Base-by-base conservation (phyloP, 306 rosid species). In the Cicer judaicum region DNA sequence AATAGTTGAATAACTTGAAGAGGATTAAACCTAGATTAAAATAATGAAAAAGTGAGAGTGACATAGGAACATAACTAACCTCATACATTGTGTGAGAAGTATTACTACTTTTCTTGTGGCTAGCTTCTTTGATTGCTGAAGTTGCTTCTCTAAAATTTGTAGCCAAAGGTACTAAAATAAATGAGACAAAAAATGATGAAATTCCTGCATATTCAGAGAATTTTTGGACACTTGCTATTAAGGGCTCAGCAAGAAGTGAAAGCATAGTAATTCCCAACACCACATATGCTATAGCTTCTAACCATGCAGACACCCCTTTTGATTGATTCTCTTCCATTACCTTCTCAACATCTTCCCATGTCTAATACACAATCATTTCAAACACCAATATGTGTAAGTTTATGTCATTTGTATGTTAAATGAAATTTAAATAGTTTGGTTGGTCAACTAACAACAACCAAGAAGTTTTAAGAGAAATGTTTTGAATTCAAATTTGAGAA, bases 161-260 rank as follows among this genome's bases (percentile, higher is more conserved):
- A 57, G 94, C 94, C 50, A 89, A 36, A 1, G 91, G 94, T 61
- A 89, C 87, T 40, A 84, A 29, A 59, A 89, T 84, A 52, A 89
- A 89, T 1, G 89, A 82, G 63, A 84, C 60, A 54, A 78, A 84
- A 81, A 89, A 89, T 40, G 91, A 79, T 21, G 89, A 86, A 7
- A 89, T 80, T 24, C 87, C 82, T 5, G 80, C 87, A 12, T 60
- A 59, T 55, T 69, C 53, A 7, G 94, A 83, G 80, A 89, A 87
- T 7, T 56, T 74, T 57, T 85, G 86, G 38, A 89, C 94, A 67
- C 85, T 85, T 8, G 74, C 75, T 54, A 89, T 84, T 13, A 89
- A 61, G 24, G 94, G 94, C 75, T 89, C 91, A 4, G 93, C 93
- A 64, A 89, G 85, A 71, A 85, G 60, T 19, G 91, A 73, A 47